These are phyloP conservation scores for Rhodotorula glutinis DNA, from an alignment of 1,284 basidiomycete species.

Conservation along the genomic window DNA sequence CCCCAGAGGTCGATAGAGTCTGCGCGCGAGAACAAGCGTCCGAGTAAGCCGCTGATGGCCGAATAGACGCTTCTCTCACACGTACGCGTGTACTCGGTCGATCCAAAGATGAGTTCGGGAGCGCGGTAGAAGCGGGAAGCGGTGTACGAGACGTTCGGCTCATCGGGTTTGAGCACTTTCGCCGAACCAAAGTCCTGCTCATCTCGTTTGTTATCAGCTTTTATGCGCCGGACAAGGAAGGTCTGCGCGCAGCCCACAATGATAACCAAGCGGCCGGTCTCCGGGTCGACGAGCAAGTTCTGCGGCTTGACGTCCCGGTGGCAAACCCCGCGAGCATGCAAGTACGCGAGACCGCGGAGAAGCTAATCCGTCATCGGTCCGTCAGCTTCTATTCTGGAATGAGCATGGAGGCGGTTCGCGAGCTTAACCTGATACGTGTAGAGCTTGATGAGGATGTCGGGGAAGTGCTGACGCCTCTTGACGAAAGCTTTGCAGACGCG, in stretches of 20 bases:
- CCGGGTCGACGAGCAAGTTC: conserved; percentile 90
- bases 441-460: conserved; percentile 95
- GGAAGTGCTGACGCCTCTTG: conserved; percentile 98
- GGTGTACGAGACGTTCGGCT: conserved; percentile 99
- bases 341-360: conserved; percentile 91
- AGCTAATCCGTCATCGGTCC: conserved; percentile 57
- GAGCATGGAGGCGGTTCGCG: no score
- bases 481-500: conserved; percentile 64
- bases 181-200: conserved; percentile 99
- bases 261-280: conserved; percentile 60
- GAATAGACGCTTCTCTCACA: no score
- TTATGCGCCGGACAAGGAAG: no score
- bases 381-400: neutral
- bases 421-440: conserved; percentile 55
- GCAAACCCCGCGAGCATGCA: conserved; percentile 72
- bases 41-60: no score
- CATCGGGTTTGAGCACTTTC: conserved; percentile 87
- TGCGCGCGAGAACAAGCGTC: neutral
- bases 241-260: conserved; percentile 16
- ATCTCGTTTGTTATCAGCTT: conserved; percentile 58
- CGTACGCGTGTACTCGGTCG: conserved; percentile 90
- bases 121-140: conserved; percentile 98
- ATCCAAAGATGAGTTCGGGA: conserved; percentile 97
- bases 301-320: conserved; percentile 99
- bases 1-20: conserved; percentile 80